A percentile compares a stretch with the other conserved stretches of the same genome.
These are phyloP conservation scores for Lactarius hengduanensis DNA, from an alignment of 768 basidiomycete species.

Conservation along the genomic window DNA sequence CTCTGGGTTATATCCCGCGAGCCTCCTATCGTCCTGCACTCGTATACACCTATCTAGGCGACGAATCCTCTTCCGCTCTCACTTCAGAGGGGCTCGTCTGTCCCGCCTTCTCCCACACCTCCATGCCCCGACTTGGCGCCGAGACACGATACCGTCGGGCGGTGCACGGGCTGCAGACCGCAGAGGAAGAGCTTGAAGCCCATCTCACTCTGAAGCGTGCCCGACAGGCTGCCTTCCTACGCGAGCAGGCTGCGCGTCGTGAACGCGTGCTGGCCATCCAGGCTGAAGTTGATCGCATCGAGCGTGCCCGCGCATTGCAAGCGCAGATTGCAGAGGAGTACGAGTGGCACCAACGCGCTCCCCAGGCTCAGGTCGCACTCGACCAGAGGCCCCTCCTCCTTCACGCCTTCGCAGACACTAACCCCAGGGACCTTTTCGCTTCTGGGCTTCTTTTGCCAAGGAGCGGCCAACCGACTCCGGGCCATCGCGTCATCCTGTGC, in stretches of 20 bases:
- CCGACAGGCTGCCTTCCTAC: constrained; percentile 4
- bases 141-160: constrained; percentile 26
- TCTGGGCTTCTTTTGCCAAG: background rate
- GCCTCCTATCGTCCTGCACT: background rate
- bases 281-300: constrained; percentile 7
- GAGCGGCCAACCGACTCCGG: background rate
- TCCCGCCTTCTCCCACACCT: background rate
- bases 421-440: background rate
- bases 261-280: constrained; percentile 5
- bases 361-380: background rate
- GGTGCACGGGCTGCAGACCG: constrained; percentile 19
- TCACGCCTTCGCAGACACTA: background rate
- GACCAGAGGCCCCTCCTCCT: background rate
- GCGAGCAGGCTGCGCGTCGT: constrained; percentile 11
- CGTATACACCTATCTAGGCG: background rate
- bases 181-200: constrained; percentile 24
- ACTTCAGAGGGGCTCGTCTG: background rate
- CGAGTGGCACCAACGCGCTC: background rate
- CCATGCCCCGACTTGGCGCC: background rate
- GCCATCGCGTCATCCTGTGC: background rate
- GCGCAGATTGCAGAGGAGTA: background rate
- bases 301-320: constrained; percentile 2
- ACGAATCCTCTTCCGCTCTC: background rate
- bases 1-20: background rate
- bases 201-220: constrained; percentile 6